Evolutionary conservation across 2,329 filamentous ascomycete species (phyloP).

Genomic region (Dactylellina cionopaga): DNA sequence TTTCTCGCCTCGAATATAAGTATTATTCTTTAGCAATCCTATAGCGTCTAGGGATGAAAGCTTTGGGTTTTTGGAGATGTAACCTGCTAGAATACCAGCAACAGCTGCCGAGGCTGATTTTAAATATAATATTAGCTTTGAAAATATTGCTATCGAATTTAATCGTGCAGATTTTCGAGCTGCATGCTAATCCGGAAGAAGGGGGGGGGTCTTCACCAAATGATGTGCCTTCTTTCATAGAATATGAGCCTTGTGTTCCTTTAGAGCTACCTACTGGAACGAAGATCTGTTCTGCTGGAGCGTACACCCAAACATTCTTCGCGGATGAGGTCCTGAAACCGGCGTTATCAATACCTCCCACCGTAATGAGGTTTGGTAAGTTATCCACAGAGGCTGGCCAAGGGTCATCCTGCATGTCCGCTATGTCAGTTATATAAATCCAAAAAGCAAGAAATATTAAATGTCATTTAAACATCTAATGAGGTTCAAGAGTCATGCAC

Average conservation of each 20-base stretch:
- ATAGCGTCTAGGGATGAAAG: neutral
- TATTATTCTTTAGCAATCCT: neutral
- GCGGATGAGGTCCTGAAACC: neutral
- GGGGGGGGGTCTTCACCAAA: neutral
- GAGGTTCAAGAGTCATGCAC: too few relatives aligned
- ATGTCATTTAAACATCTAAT: too few relatives aligned
- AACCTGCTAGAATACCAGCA: conserved; percentile 7
- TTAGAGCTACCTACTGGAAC: neutral
- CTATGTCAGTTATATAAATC: too few relatives aligned
- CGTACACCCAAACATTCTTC: neutral
- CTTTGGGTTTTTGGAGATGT: neutral
- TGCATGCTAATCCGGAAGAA: too few relatives aligned
- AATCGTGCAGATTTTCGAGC: too few relatives aligned
- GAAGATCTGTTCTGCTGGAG: neutral
- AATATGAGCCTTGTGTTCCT: neutral
- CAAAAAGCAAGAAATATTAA: too few relatives aligned
- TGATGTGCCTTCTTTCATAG: neutral
- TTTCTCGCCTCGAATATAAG: neutral
- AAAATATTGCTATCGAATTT: too few relatives aligned
- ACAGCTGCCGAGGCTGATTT: neutral
- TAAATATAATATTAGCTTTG: neutral
- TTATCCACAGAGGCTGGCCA: conserved; percentile 6
- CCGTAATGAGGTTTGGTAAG: conserved; percentile 3
- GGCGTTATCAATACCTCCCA: conserved; percentile 5
- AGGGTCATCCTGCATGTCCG: neutral